Percentiles rank a stretch among this genome's conserved stretches.
Evolutionary conservation across 306 rosid species (phyloP).

Genomic region (Cucumis cinereus): DNA sequence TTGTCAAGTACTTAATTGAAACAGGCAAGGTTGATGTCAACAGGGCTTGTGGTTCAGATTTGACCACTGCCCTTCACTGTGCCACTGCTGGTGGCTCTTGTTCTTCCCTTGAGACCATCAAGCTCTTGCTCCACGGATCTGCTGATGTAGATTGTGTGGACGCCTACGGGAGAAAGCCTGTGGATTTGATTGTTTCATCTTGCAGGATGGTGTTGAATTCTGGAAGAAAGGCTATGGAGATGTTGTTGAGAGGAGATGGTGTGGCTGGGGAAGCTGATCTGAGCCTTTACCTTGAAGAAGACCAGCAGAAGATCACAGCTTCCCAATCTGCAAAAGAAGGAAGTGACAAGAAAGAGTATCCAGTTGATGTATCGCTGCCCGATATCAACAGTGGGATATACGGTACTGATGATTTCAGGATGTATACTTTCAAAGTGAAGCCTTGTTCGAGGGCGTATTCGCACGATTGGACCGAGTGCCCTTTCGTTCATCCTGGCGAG

Average conservation of each 20-base stretch:
- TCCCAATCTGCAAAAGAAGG: conserved; percentile 35
- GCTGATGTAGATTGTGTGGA: conserved; percentile 47
- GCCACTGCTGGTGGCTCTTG: conserved; percentile 72
- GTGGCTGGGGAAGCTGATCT: conserved; percentile 23
- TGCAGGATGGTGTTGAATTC: conserved; percentile 28
- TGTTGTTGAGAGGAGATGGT: conserved; percentile 46
- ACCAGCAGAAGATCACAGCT: conserved; percentile 19
- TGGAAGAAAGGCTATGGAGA: conserved; percentile 58
- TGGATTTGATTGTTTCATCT: conserved; percentile 49
- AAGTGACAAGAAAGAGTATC: conserved; percentile 82
- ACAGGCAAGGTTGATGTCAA: conserved; percentile 61
- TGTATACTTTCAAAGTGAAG: conserved; percentile 96
- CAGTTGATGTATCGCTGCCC: conserved; percentile 73
- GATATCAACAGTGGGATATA: conserved; percentile 87
- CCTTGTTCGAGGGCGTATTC: conserved; percentile 99
- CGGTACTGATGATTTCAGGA: conserved; percentile 84
- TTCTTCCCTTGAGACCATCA: conserved; percentile 49
- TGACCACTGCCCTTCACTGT: conserved; percentile 87
- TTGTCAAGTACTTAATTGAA: conserved; percentile 50
- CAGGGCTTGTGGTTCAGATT: conserved; percentile 56
- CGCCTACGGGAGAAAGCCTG: conserved; percentile 49
- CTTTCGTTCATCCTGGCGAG: conserved; percentile 98
- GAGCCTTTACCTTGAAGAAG: conserved; percentile 27
- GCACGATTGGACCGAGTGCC: conserved; percentile 99
- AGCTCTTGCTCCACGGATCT: conserved; percentile 67